Evolutionary conservation across 176 grass and related monocot species (phyloP).

Genomic region (Oryza rufipogon): DNA sequence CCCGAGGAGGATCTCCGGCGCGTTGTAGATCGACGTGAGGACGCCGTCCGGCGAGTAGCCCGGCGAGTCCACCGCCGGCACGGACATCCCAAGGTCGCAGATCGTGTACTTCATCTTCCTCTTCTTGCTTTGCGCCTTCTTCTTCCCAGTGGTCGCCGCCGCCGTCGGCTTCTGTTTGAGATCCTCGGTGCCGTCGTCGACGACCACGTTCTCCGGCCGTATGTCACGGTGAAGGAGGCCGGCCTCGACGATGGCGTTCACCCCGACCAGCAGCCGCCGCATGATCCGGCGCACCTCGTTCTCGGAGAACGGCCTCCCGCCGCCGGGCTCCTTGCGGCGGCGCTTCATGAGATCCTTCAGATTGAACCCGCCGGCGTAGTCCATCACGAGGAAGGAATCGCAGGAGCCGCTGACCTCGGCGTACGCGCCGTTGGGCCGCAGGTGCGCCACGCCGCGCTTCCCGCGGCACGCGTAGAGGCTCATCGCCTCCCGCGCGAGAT

Average conservation of each 20-base stretch:
- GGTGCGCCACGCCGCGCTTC: too few relatives aligned
- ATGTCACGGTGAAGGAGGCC: neutral
- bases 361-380: neutral
- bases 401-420: neutral
- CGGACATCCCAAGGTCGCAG: too few relatives aligned
- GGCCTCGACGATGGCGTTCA: neutral
- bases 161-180: too few relatives aligned
- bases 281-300: neutral
- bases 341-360: neutral
- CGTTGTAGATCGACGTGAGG: too few relatives aligned
- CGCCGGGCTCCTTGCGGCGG: fast-evolving
- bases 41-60: too few relatives aligned
- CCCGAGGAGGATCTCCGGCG: neutral
- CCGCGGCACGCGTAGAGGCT: too few relatives aligned
- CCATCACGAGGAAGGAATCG: neutral
- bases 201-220: neutral
- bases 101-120: too few relatives aligned
- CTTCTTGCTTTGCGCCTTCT: too few relatives aligned
- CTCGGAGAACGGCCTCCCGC: neutral
- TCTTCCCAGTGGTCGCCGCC: too few relatives aligned
- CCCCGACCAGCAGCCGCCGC: neutral
- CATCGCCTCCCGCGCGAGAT: too few relatives aligned
- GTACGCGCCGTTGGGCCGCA: too few relatives aligned
- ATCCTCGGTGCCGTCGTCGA: neutral
- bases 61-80: too few relatives aligned